phyloP scores from a whole-genome alignment of 768 basidiomycete genomes.

The Mrakia blollopis region DNA sequence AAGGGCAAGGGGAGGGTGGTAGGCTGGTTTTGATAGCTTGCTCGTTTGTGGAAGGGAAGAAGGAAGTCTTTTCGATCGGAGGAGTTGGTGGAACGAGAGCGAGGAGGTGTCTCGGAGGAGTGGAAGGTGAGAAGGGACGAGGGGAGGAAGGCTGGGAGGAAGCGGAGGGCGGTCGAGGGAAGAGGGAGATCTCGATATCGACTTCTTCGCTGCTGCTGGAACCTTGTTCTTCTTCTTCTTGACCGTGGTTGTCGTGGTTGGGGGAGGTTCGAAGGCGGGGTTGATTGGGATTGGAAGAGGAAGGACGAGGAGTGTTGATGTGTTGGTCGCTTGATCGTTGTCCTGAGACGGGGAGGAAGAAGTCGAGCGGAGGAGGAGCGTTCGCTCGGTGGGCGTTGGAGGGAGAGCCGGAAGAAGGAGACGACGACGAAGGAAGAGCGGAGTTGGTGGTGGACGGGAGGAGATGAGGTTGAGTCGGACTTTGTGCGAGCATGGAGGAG shows the following conservation, averaged over 20 bases:
- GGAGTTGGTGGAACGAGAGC: not conserved
- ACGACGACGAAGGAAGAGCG: not conserved
- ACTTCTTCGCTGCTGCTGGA: not conserved
- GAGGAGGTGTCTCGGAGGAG: not conserved
- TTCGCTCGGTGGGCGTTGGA: not conserved
- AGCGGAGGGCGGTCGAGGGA: not conserved
- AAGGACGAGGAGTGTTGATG: not conserved
- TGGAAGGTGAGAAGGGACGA: constrained; percentile 2
- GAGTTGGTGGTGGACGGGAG: not conserved
- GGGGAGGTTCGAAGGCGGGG: no score
- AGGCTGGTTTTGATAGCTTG: not conserved
- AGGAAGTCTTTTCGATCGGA: no score
- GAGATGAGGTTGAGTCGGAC: not conserved
- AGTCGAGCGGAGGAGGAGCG: not conserved
- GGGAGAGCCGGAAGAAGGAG: not conserved
- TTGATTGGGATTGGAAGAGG: no score
- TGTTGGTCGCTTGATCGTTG: not conserved
- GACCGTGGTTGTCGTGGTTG: not conserved
- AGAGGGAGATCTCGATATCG: constrained; percentile 9
- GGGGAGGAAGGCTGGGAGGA: constrained; percentile 7
- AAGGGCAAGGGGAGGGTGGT: not conserved
- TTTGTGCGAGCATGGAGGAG: not conserved
- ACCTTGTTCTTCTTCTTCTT: not conserved
- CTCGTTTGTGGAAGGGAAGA: not conserved
- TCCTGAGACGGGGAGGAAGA: not conserved